A percentile compares a stretch with the other conserved stretches of the same genome.
These are phyloP conservation scores for Calycina marina DNA, from an alignment of 2,329 filamentous ascomycete genomes.

Conservation along the genomic window DNA sequence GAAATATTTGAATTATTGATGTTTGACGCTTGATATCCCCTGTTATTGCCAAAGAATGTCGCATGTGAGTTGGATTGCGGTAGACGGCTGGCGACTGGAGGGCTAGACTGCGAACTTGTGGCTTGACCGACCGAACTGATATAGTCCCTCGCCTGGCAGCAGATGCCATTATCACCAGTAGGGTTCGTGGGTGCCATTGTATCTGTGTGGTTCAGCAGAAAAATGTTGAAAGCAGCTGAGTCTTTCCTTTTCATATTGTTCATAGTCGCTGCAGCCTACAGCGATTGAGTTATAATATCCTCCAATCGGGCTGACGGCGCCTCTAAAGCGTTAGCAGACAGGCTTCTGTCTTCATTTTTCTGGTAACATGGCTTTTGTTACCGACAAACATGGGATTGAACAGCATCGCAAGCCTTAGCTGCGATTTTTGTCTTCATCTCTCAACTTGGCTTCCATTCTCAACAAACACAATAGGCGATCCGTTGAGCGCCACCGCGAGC, in stretches of 20 bases:
- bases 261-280: not conserved
- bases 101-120: not conserved
- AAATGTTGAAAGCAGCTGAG: not conserved
- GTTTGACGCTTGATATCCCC: too few relatives aligned
- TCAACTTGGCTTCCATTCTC: too few relatives aligned
- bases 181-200: not conserved
- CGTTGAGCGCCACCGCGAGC: constrained; percentile 22
- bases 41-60: too few relatives aligned
- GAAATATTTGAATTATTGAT: too few relatives aligned
- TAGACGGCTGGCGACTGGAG: too few relatives aligned
- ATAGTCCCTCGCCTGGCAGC: not conserved
- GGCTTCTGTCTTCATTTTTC: not conserved
- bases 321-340: not conserved
- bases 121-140: not conserved
- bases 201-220: not conserved
- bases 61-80: too few relatives aligned
- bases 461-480: constrained; percentile 10
- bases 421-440: too few relatives aligned
- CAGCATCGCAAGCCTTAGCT: too few relatives aligned
- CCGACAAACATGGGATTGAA: constrained; percentile 2
- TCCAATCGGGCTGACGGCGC: constrained; percentile 1
- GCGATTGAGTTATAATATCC: not conserved
- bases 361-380: not conserved
- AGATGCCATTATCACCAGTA: not conserved
- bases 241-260: not conserved